Conservation (phyloP, 2,329 filamentous ascomycete genomes). For the Trichoderma sp. region DNA sequence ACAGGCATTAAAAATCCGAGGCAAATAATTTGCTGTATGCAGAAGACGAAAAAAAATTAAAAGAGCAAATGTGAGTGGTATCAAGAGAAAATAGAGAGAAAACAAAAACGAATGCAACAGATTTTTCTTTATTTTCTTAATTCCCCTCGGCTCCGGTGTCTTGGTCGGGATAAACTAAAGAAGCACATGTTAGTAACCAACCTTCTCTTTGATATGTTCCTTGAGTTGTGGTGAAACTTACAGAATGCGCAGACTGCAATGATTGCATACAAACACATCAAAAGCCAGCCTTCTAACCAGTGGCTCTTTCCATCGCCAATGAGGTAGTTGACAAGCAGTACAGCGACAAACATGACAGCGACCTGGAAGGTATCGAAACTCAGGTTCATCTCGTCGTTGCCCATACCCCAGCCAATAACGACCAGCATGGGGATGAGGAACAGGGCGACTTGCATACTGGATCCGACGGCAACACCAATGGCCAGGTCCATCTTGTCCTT, state of each 20-base stretch:
- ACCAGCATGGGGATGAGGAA: conserved; percentile 76
- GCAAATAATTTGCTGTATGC: neutral
- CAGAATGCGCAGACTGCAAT: conserved; percentile 68
- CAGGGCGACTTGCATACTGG: conserved; percentile 76
- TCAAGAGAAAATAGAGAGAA: conserved; percentile 11
- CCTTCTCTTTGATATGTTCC: neutral
- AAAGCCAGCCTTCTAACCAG: conserved; percentile 73
- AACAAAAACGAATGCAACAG: neutral
- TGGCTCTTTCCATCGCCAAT: conserved; percentile 81
- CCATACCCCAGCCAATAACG: conserved; percentile 75
- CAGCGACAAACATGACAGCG: conserved; percentile 77
- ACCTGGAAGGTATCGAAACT: conserved; percentile 89
- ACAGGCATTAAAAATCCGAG: conserved; percentile 8
- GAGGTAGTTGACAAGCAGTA: conserved; percentile 81
- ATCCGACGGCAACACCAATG: conserved; percentile 76
- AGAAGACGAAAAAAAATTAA: neutral
- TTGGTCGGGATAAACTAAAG: conserved; percentile 19
- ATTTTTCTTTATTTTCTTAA: neutral
- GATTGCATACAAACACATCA: conserved; percentile 76
- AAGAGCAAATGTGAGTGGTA: conserved; percentile 8
- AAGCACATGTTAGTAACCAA: neutral
- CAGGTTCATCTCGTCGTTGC: conserved; percentile 69
- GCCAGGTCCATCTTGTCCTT: conserved; percentile 86
- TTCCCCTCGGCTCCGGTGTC: neutral
- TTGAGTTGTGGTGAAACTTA: conserved; percentile 38